Evolutionary conservation across 768 basidiomycete species (phyloP), one percentile per base, ranked within the genome.

Genomic region (Lactarius trivialis): DNA sequence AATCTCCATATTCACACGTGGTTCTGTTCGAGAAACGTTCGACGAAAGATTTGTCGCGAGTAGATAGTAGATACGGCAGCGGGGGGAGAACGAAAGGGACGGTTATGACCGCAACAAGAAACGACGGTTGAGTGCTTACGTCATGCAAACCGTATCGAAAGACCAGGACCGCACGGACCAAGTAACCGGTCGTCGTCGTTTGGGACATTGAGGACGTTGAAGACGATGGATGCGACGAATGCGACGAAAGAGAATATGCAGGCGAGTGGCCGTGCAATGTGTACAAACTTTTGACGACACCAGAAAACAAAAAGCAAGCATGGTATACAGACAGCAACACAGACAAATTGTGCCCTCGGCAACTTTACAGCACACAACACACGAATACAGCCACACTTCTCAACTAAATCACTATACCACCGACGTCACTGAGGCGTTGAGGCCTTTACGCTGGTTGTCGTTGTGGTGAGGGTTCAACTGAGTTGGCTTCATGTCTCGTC

Each of bases 221-320:
- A 60, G 70, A 68, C 69, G 70, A 71, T 64, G 70, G 64, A 64
- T 60, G 64, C 61, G 70, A 72, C 68, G 69, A 67, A 66, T 60
- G 64, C 61, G 70, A 72, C 67, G 70, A 67, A 63, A 71, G 64
- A 69, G 72, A 68, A 65, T 60, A 78, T 74, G 76, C 73, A 77
- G 85, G 81, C 81, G 82, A 77, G 77, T 77, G 75, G 76, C 78
- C 78, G 83, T 82, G 82, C 73, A 76, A 55, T 1, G 61, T 45
- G 81, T 81, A 80, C 86, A 88, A 87, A 88, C 82, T 77, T 75
- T 81, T 73, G 77, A 85, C 80, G 84, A 85, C 85, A 84, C 76
- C 77, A 79, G 83, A 85, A 86, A 85, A 87, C 85, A 88, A 84
- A 78, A 73, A 67, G 66, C 70, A 68, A 63, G 63, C 63, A 70